A percentile compares a stretch with the other conserved stretches of the same genome.
Conservation (phyloP, 257 asterid genomes). For the Jacaranda copaia region DNA sequence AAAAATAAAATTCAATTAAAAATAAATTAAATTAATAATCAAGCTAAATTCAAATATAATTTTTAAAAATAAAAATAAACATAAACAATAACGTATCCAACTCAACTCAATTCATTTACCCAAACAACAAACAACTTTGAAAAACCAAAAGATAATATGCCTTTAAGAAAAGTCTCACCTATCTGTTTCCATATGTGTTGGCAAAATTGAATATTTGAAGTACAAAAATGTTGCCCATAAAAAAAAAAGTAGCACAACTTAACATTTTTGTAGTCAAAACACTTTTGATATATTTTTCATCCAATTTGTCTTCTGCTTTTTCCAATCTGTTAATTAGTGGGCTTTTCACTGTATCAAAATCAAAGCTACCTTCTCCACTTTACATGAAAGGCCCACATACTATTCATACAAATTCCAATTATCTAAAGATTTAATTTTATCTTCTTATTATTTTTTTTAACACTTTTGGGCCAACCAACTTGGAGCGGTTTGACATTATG, state of each 20-base stretch:
- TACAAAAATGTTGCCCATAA: neutral
- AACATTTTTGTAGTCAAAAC: conserved; percentile 17
- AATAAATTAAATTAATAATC: too few relatives aligned
- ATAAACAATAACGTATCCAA: too few relatives aligned
- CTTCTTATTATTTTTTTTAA: neutral
- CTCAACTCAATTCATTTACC: too few relatives aligned
- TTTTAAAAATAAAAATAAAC: too few relatives aligned
- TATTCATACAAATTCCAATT: neutral
- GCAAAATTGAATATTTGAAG: neutral
- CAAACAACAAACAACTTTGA: too few relatives aligned
- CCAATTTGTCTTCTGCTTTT: conserved; percentile 1
- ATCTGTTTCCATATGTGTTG: neutral
- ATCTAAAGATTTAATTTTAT: neutral
- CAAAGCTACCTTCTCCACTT: neutral
- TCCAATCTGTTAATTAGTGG: conserved; percentile 24
- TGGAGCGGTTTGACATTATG: conserved; percentile 45
- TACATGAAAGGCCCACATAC: conserved; percentile 40
- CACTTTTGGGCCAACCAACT: conserved; percentile 28
- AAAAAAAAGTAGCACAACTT: neutral
- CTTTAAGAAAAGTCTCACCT: neutral
- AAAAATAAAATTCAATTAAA: too few relatives aligned
- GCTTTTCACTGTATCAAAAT: neutral
- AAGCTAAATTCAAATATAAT: too few relatives aligned
- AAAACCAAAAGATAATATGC: too few relatives aligned
- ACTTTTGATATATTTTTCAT: conserved; percentile 11